These are phyloP conservation scores for Plasmodium gallinaceum DNA, from an alignment of 169 alveolate genomes.

Conservation along the genomic window DNA sequence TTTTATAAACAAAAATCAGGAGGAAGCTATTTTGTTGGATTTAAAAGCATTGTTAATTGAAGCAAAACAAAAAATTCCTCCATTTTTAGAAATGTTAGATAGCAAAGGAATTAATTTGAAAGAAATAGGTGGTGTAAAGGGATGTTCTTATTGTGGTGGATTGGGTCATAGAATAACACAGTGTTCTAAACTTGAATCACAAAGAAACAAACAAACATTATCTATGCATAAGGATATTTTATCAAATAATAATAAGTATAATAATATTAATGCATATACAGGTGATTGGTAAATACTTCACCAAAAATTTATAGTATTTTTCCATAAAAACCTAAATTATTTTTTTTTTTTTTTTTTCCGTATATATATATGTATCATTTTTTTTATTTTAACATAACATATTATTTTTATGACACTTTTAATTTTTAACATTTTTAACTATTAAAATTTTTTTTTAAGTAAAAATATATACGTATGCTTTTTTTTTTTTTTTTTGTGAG, in stretches of 20 bases:
- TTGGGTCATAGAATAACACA: constrained; percentile 94
- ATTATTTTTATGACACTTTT: too few relatives aligned
- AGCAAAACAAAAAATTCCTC: constrained; percentile 93
- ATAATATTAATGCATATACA: constrained; percentile 60
- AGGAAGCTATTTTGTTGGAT: constrained; percentile 86
- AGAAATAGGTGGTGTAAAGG: constrained; percentile 93
- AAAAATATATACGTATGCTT: too few relatives aligned
- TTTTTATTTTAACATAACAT: too few relatives aligned
- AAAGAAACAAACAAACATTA: constrained; percentile 67
- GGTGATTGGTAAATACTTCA: constrained; percentile 69
- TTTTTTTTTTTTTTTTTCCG: too few relatives aligned
- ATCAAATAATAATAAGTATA: constrained; percentile 48
- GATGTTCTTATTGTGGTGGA: constrained; percentile 95
- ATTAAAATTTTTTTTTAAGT: too few relatives aligned
- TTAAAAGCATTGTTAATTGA: constrained; percentile 92
- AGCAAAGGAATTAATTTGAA: constrained; percentile 84
- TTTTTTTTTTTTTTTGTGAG: too few relatives aligned
- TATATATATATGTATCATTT: too few relatives aligned
- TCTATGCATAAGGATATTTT: constrained; percentile 40
- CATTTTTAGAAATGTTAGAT: constrained; percentile 89
- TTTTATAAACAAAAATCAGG: constrained; percentile 90
- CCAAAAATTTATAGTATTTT: too few relatives aligned
- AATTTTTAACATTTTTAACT: too few relatives aligned
- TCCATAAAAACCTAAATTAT: too few relatives aligned
- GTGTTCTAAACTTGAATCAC: constrained; percentile 90